phyloP scores from a whole-genome alignment of 2,329 filamentous ascomycete species.

The Ceratocystis eucalypticola region DNA sequence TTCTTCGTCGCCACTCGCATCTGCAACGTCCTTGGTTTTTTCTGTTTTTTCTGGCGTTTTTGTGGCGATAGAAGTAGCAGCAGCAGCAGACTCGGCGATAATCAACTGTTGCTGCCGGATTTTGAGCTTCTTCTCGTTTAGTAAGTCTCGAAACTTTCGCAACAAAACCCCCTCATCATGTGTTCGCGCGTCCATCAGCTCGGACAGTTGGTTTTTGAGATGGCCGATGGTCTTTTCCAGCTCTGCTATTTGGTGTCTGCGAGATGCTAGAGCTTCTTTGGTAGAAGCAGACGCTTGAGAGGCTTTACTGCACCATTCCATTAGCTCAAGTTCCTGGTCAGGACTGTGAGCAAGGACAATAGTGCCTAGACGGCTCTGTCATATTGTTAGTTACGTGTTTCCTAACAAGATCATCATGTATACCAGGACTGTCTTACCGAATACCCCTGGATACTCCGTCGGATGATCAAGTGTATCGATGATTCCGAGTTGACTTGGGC shows the following conservation, averaged over 20 bases:
- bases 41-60: not conserved
- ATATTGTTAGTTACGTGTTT: constrained; percentile 2
- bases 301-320: constrained; percentile 55
- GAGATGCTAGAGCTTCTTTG: constrained; percentile 31
- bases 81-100: constrained; percentile 8
- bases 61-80: not conserved
- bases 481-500: constrained; percentile 43
- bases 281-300: constrained; percentile 36
- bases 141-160: constrained; percentile 53
- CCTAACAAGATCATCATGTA: not conserved
- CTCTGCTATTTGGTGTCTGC: constrained; percentile 30
- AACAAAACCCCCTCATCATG: constrained; percentile 53
- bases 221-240: constrained; percentile 44
- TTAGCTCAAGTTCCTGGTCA: constrained; percentile 47
- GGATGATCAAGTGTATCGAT: constrained; percentile 46
- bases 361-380: constrained; percentile 54
- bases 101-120: constrained; percentile 55
- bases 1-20: not conserved
- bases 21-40: not conserved
- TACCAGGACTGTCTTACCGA: constrained; percentile 36
- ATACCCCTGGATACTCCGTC: constrained; percentile 53
- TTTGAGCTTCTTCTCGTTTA: constrained; percentile 71
- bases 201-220: constrained; percentile 49
- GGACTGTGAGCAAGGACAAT: constrained; percentile 43
- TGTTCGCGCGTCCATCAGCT: constrained; percentile 51